Percentiles rank a stretch among this genome's conserved stretches.
phyloP scores from a whole-genome alignment of 306 rosid genomes.

The Senna siamea region DNA sequence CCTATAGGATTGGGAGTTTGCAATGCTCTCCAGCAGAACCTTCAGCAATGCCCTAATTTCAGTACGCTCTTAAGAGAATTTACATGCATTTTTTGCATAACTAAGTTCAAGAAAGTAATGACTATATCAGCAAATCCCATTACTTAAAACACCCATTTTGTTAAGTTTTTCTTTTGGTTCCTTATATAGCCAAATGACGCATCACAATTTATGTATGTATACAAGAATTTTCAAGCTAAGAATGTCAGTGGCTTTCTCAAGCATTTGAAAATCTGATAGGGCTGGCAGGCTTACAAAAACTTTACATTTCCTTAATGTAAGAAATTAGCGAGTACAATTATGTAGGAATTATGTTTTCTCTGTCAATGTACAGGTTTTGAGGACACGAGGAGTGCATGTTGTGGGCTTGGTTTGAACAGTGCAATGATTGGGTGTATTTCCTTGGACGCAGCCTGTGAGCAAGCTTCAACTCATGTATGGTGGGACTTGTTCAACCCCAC shows the following conservation, averaged over 20 bases:
- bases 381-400: slow-evolving; percentile 68
- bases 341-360: neutral
- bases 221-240: neutral
- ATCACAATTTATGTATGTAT: too few species aligned
- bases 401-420: slow-evolving; percentile 73
- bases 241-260: neutral
- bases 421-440: slow-evolving; percentile 84
- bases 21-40: too few species aligned
- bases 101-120: too few species aligned
- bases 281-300: neutral
- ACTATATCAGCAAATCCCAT: too few species aligned
- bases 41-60: neutral
- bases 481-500: slow-evolving; percentile 89
- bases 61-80: too few species aligned
- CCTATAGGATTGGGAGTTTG: neutral
- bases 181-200: too few species aligned
- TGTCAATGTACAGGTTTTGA: slow-evolving; percentile 45
- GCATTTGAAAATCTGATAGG: neutral
- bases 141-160: too few species aligned
- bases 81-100: too few species aligned
- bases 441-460: slow-evolving; percentile 59
- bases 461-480: slow-evolving; percentile 63
- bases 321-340: neutral
- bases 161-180: too few species aligned
- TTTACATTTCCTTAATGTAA: neutral